phyloP scores from a whole-genome alignment of 2,329 filamentous ascomycete species.

The Botrytis byssoidea region DNA sequence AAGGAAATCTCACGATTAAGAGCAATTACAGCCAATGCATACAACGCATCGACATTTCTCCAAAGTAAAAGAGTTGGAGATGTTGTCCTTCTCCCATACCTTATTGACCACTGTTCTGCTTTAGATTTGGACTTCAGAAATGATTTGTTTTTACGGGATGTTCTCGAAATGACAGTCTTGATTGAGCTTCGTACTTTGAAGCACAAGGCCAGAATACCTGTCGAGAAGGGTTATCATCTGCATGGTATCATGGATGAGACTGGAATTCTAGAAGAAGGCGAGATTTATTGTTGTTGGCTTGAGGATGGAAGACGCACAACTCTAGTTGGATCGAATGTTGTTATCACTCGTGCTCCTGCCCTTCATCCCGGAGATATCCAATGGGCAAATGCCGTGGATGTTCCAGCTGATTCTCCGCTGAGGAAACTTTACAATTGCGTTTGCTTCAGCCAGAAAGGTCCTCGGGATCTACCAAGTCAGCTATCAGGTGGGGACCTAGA shows the following conservation, averaged over 20 bases:
- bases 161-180: conserved; percentile 70
- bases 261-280: conserved; percentile 59
- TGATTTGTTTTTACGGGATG: conserved; percentile 67
- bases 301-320: conserved; percentile 33
- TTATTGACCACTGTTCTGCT: conserved; percentile 59
- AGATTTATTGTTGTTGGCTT: conserved; percentile 64
- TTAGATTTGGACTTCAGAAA: conserved; percentile 63
- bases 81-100: conserved; percentile 56
- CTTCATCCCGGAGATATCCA: conserved; percentile 82
- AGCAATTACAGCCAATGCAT: conserved; percentile 53
- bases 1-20: conserved; percentile 60
- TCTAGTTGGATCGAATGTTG: conserved; percentile 34
- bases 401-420: conserved; percentile 59
- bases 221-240: conserved; percentile 69
- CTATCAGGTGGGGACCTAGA: conserved; percentile 81
- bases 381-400: conserved; percentile 59
- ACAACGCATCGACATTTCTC: conserved; percentile 66
- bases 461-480: conserved; percentile 72
- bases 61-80: conserved; percentile 60
- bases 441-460: conserved; percentile 70
- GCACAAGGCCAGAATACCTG: conserved; percentile 72
- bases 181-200: conserved; percentile 72
- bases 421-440: conserved; percentile 67
- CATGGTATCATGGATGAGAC: conserved; percentile 87
- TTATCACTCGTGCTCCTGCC: conserved; percentile 77